Evolutionary conservation across 2,329 filamentous ascomycete genomes (phyloP).

Genomic region (Fusarium sublunatum): DNA sequence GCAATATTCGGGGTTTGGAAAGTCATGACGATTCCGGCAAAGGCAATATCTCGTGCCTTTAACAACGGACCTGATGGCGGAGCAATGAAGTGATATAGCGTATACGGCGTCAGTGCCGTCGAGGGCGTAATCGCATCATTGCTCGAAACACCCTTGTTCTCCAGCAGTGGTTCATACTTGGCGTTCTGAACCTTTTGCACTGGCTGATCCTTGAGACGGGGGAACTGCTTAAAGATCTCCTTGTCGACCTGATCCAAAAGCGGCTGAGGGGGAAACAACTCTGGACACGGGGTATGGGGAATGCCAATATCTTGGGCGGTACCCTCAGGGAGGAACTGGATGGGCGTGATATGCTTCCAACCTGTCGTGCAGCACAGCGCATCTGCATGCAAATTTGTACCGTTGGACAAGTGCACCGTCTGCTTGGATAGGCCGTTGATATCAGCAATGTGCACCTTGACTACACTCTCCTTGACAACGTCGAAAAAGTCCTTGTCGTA

Average conservation of each 20-base stretch:
- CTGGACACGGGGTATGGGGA: conserved; percentile 53
- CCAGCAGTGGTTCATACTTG: conserved; percentile 57
- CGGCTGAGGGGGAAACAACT: conserved; percentile 38
- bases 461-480: conserved; percentile 58
- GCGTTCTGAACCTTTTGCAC: conserved; percentile 53
- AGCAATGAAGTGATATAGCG: conserved; percentile 60
- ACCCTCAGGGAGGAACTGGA: conserved; percentile 60
- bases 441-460: conserved; percentile 61
- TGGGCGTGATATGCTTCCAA: conserved; percentile 53
- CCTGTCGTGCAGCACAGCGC: conserved; percentile 63
- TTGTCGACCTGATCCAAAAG: conserved; percentile 59
- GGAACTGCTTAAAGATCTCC: conserved; percentile 65
- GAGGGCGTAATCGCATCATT: conserved; percentile 43
- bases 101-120: conserved; percentile 48
- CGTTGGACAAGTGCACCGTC: conserved; percentile 57
- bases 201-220: conserved; percentile 64
- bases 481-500: conserved; percentile 63
- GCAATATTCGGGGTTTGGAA: conserved; percentile 57
- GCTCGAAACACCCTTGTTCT: conserved; percentile 53
- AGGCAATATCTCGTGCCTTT: conserved; percentile 55
- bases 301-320: conserved; percentile 62
- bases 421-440: conserved; percentile 54
- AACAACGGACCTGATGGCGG: conserved; percentile 55
- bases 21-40: conserved; percentile 58
- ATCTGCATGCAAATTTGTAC: conserved; percentile 55